Base-by-base conservation (phyloP, 164 flowering plant species). In the Dillenia suffruticosa region DNA sequence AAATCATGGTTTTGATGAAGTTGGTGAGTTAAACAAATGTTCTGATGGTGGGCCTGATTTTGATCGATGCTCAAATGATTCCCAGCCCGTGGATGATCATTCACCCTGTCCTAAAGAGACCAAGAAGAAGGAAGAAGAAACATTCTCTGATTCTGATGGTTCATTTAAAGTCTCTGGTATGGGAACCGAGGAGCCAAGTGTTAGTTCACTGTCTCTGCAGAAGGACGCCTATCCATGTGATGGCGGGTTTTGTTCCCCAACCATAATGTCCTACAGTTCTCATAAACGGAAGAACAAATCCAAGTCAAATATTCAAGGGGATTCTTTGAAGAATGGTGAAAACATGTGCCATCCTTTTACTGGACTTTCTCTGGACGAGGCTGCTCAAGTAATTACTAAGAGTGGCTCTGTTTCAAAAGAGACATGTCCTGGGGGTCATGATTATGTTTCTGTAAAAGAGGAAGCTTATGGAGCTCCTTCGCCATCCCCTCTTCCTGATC, bases 381-480 rank as follows among this genome's bases (percentile, higher is more conserved):
- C 54, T 13, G 19, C n/a, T 13, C 9, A 58, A 40, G n/a, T 65
- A n/a, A 22, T 15, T 49, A 48, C 49, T 12, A 44, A 49, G 16
- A 12, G 58, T 46, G 12, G 43, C 43, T 51, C 65, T 13, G 13
- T 26, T 56, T 66, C 60, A n/a, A 63, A 61, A 54, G 80, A 56
- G 58, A 48, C 9, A 14, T 32, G 14, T 70, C 46, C 47, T 68
- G 65, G 67, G 51, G 56, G 54, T 62, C 58, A 46, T 62, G 80
- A 71, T 62, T 55, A 45, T 69, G 10, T 58, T 46, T 51, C 72
- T 15, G 64, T 58, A 3, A 70, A 69, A 53, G 82, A 79, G 54
- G 82, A 68, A 53, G 67, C 70, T 44, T 59, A 73, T 64, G 78
- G 66, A 63, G 59, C 57, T 17, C 75, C 78, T 68, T 70, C 76